Conservation (phyloP, 345 rosid genomes). For the Hibiscus tridactylites region DNA sequence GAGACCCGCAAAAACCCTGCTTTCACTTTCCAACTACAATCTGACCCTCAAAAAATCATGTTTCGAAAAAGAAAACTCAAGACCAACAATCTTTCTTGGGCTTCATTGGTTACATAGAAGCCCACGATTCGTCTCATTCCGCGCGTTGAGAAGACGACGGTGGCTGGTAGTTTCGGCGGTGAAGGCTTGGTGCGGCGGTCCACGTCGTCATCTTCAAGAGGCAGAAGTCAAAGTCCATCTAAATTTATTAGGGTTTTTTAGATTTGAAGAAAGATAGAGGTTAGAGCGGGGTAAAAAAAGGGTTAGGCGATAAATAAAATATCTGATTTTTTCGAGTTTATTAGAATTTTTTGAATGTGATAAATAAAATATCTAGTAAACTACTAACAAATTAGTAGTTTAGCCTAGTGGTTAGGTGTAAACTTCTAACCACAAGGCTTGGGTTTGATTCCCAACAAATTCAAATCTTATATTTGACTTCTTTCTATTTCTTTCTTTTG, state of each 20-base stretch:
- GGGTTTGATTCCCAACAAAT: too few relatives aligned
- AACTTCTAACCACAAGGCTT: too few relatives aligned
- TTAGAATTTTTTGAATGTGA: too few relatives aligned
- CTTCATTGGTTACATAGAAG: constrained; percentile 38
- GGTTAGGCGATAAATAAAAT: neutral
- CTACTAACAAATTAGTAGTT: too few relatives aligned
- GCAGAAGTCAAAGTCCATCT: constrained; percentile 14
- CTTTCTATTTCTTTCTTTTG: too few relatives aligned
- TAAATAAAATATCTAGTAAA: too few relatives aligned
- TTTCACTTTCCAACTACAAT: constrained; percentile 37
- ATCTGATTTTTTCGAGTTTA: too few relatives aligned
- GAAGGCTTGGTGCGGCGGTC: constrained; percentile 43
- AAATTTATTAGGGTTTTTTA: constrained; percentile 45
- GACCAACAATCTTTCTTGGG: constrained; percentile 19
- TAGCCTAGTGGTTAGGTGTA: too few relatives aligned
- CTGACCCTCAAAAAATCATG: constrained; percentile 31
- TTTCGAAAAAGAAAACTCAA: constrained; percentile 51
- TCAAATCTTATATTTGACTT: too few relatives aligned
- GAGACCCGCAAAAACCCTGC: constrained; percentile 33
- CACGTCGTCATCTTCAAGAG: constrained; percentile 55
- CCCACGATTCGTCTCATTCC: constrained; percentile 48
- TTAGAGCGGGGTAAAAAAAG: constrained; percentile 27
- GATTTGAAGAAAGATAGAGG: constrained; percentile 36
- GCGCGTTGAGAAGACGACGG: constrained; percentile 37
- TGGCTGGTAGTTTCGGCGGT: constrained; percentile 15